phyloP scores from a whole-genome alignment of 2,329 filamentous ascomycete species.

The Cyphellophora attinorum region DNA sequence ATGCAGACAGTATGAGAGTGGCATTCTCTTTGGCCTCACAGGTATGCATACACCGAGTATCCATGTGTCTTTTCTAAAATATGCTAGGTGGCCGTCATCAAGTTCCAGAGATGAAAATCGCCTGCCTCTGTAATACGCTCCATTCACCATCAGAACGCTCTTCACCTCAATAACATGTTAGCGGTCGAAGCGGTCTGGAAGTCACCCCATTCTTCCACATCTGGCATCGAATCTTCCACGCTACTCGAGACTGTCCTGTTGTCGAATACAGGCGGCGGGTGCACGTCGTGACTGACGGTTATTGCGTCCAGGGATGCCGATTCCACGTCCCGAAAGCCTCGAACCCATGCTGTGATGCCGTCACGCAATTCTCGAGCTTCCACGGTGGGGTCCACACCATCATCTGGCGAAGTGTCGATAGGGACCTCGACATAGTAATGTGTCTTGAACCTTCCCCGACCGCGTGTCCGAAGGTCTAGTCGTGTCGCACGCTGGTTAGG shows the following conservation, averaged over 20 bases:
- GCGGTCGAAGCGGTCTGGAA: slow-evolving; percentile 13
- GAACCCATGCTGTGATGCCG: slow-evolving; percentile 32
- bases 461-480: slow-evolving; percentile 6
- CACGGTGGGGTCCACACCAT: slow-evolving; percentile 1
- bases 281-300: no score
- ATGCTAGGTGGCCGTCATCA: slow-evolving; percentile 15
- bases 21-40: slow-evolving; percentile 40
- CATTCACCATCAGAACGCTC: no score
- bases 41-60: slow-evolving; percentile 24
- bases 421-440: slow-evolving; percentile 17
- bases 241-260: no score
- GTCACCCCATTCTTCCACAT: slow-evolving; percentile 18
- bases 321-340: slow-evolving; percentile 33
- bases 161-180: slow-evolving; percentile 3
- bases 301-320: no score
- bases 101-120: slow-evolving; percentile 19
- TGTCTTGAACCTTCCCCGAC: slow-evolving; percentile 19
- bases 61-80: slow-evolving; percentile 6
- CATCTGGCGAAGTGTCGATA: slow-evolving; percentile 1
- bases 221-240: neutral
- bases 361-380: slow-evolving; percentile 21
- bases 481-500: slow-evolving; percentile 3
- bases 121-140: no score
- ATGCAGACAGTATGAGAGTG: slow-evolving; percentile 43
- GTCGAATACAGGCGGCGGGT: no score